A percentile compares a stretch with the other conserved stretches of the same genome.
Conservation (phyloP, 495 filamentous ascomycete species). For the Penicillium subrubescens region DNA sequence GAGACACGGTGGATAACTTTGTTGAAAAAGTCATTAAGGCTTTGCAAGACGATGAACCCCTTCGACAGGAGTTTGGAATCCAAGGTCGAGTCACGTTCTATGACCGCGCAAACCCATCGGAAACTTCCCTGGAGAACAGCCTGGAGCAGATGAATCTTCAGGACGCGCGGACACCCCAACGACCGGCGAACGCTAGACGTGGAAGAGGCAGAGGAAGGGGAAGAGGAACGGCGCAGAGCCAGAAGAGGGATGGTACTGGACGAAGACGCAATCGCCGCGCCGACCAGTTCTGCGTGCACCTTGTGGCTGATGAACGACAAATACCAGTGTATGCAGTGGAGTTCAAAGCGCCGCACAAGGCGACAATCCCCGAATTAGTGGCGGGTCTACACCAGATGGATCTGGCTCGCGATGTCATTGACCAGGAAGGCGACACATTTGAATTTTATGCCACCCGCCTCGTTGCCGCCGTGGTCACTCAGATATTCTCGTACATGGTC, state of each 20-base stretch:
- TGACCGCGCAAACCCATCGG: too few species aligned
- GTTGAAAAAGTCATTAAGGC: too few species aligned
- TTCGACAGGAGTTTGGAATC: too few species aligned
- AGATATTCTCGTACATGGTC: slow-evolving; percentile 54
- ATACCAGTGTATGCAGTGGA: too few species aligned
- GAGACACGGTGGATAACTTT: too few species aligned
- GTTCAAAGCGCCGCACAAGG: too few species aligned
- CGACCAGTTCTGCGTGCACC: too few species aligned
- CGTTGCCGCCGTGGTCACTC: slow-evolving; percentile 42
- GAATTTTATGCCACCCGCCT: slow-evolving; percentile 31
- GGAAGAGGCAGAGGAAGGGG: slow-evolving; percentile 22
- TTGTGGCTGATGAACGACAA: too few species aligned
- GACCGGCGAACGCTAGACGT: slow-evolving; percentile 17
- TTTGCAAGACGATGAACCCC: too few species aligned
- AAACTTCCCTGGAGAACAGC: slow-evolving; percentile 25
- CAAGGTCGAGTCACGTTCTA: too few species aligned
- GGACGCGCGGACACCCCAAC: slow-evolving; percentile 16
- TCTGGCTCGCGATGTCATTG: slow-evolving; percentile 31
- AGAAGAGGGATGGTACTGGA: slow-evolving; percentile 18
- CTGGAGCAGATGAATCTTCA: slow-evolving; percentile 25
- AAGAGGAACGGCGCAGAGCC: slow-evolving; percentile 17
- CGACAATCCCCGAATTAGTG: slow-evolving; percentile 30
- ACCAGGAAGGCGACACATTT: slow-evolving; percentile 32
- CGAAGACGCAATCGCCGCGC: too few species aligned
- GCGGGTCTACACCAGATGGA: slow-evolving; percentile 34